Percentiles rank a stretch among this genome's conserved stretches.
Conservation (phyloP, 2,329 filamentous ascomycete species). For the Chrysosporium queenslandicum region DNA sequence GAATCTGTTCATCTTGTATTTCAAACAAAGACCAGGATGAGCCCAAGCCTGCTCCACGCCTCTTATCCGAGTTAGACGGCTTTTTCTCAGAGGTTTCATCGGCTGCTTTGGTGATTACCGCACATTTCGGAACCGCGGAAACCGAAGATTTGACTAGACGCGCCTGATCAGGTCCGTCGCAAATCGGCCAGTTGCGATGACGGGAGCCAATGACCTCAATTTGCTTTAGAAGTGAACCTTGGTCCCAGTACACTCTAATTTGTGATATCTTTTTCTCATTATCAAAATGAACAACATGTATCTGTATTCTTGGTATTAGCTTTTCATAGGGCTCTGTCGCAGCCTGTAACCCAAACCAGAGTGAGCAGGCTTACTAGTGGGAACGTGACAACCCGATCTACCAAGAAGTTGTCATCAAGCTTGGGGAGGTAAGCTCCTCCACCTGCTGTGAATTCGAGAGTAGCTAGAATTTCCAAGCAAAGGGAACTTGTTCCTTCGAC, state of each 20-base stretch:
- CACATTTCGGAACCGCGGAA: conserved; percentile 1
- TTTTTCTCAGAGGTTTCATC: not conserved
- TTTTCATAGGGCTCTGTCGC: too few species aligned
- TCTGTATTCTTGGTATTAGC: conserved; percentile 39
- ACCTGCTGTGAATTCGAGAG: conserved; percentile 66
- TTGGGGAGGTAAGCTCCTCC: conserved; percentile 81
- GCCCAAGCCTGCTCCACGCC: conserved; percentile 26
- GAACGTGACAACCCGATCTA: conserved; percentile 68
- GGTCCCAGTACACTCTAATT: conserved; percentile 90
- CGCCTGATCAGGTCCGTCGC: conserved; percentile 73
- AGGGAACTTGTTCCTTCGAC: conserved; percentile 62
- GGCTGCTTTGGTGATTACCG: conserved; percentile 15
- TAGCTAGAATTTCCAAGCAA: conserved; percentile 70
- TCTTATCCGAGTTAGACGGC: not conserved
- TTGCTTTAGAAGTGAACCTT: conserved; percentile 83
- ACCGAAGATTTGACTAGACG: conserved; percentile 56
- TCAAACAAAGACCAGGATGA: conserved; percentile 66
- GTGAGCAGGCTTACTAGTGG: conserved; percentile 77
- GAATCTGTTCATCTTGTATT: conserved; percentile 38
- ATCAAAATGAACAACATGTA: conserved; percentile 83
- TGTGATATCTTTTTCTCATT: conserved; percentile 66
- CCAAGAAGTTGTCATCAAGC: conserved; percentile 87
- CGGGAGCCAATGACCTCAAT: conserved; percentile 86
- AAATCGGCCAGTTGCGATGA: conserved; percentile 90
- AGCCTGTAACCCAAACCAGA: too few species aligned